Evolutionary conservation across 1,139 yeast species (phyloP).

Genomic region (Scheffersomyces stambukii): DNA sequence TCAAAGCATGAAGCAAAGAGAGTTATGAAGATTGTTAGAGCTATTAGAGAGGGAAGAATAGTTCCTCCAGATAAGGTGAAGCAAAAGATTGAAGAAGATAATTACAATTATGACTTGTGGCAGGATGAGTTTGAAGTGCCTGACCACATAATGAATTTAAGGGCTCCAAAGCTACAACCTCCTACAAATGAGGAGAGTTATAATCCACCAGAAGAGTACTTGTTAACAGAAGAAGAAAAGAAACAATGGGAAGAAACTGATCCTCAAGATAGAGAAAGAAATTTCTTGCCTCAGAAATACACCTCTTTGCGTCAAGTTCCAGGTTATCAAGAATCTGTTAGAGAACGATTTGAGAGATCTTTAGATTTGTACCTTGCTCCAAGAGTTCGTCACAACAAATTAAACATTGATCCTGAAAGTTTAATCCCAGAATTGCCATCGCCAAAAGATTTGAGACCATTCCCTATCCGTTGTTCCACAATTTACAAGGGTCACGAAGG

Average conservation of each 20-base stretch:
- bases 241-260: conserved; percentile 69
- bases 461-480: conserved; percentile 91
- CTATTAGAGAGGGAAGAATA: conserved; percentile 94
- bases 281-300: conserved; percentile 80
- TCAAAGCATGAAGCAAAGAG: conserved; percentile 95
- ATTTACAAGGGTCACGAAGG: conserved; percentile 79
- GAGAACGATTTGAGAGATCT: conserved; percentile 93
- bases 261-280: conserved; percentile 73
- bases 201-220: conserved; percentile 95
- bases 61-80: conserved; percentile 63
- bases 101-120: conserved; percentile 77
- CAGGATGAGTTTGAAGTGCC: conserved; percentile 46
- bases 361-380: conserved; percentile 95
- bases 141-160: conserved; percentile 80
- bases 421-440: conserved; percentile 95
- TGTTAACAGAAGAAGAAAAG: conserved; percentile 73
- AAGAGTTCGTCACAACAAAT: conserved; percentile 85
- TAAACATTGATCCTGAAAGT: conserved; percentile 94
- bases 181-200: conserved; percentile 96
- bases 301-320: conserved; percentile 86
- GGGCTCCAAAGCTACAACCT: conserved; percentile 94
- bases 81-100: conserved; percentile 51
- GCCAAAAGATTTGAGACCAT: conserved; percentile 96
- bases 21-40: conserved; percentile 92
- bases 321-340: conserved; percentile 77